Percentiles rank a stretch among this genome's conserved stretches.
Evolutionary conservation across 345 rosid genomes (phyloP).

Genomic region (Camelina neglecta): DNA sequence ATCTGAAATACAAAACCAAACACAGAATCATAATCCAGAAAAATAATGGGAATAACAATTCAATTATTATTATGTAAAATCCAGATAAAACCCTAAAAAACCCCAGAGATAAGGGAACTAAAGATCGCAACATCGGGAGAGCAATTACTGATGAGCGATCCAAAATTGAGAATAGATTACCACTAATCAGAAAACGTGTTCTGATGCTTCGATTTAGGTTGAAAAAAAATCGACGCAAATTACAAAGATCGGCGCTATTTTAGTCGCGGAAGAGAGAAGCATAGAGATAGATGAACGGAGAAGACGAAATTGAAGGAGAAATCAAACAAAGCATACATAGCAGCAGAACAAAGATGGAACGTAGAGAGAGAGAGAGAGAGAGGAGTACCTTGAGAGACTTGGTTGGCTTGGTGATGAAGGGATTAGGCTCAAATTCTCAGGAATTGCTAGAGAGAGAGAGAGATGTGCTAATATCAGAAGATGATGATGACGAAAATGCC

Average conservation of each 20-base stretch:
- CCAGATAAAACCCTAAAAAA: conserved; percentile 17
- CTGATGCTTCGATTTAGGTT: conserved; percentile 9
- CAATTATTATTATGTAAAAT: not conserved
- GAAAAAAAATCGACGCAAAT: not conserved
- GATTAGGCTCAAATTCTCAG: conserved; percentile 10
- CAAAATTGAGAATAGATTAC: not conserved
- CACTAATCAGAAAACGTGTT: conserved; percentile 9
- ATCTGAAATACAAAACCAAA: conserved; percentile 29
- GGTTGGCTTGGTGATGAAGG: conserved; percentile 29
- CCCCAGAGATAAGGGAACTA: not conserved
- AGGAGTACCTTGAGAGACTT: conserved; percentile 25
- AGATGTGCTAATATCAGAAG: not conserved
- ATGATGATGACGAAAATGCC: not conserved
- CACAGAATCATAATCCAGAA: conserved; percentile 12
- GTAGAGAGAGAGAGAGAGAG: not conserved
- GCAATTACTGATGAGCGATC: conserved; percentile 7
- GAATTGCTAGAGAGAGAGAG: not conserved
- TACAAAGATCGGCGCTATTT: conserved; percentile 24
- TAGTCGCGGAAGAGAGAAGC: not conserved
- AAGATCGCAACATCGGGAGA: conserved; percentile 19
- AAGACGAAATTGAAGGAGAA: conserved; percentile 23
- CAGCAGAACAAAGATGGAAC: not conserved
- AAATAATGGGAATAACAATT: not conserved
- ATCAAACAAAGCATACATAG: not conserved
- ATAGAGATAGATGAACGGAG: conserved; percentile 1